Evolutionary conservation across 2,329 filamentous ascomycete genomes (phyloP).

Genomic region (Monosporascus sp.): DNA sequence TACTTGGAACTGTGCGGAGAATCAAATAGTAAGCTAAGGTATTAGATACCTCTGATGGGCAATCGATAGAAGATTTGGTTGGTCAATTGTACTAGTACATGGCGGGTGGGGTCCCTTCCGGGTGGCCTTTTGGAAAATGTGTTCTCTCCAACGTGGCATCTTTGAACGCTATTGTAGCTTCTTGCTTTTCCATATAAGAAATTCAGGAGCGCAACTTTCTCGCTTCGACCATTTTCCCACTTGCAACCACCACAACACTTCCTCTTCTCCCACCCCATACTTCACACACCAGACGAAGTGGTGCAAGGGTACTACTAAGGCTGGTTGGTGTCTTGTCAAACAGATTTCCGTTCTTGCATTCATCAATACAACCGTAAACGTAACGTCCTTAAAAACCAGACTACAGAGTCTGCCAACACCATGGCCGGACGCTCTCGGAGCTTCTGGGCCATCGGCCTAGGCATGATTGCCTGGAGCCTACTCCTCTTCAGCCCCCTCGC

Average conservation of each 20-base stretch:
- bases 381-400: not conserved
- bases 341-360: no score
- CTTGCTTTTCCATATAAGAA: slow-evolving; percentile 24
- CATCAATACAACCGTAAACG: no score
- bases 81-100: not conserved
- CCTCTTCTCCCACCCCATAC: no score
- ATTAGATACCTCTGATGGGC: no score
- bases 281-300: no score
- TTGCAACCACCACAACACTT: slow-evolving; percentile 10
- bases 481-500: slow-evolving; percentile 84
- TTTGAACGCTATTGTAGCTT: slow-evolving; percentile 14
- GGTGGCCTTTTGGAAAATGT: slow-evolving; percentile 24
- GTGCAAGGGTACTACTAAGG: no score
- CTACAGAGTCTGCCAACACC: slow-evolving; percentile 10
- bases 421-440: slow-evolving; percentile 57
- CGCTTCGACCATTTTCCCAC: slow-evolving; percentile 1
- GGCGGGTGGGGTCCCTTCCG: not conserved
- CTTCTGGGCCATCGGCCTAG: slow-evolving; percentile 74
- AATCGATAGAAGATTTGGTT: not conserved
- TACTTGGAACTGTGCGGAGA: no score
- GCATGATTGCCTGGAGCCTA: slow-evolving; percentile 85
- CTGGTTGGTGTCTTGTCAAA: no score
- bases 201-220: slow-evolving; percentile 7
- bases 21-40: no score
- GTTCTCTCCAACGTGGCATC: slow-evolving; percentile 29